Percentiles rank a stretch among this genome's conserved stretches.
These are phyloP conservation scores for Paraphaeosphaeria sporulosa DNA, from an alignment of 2,329 filamentous ascomycete species.

Conservation along the genomic window DNA sequence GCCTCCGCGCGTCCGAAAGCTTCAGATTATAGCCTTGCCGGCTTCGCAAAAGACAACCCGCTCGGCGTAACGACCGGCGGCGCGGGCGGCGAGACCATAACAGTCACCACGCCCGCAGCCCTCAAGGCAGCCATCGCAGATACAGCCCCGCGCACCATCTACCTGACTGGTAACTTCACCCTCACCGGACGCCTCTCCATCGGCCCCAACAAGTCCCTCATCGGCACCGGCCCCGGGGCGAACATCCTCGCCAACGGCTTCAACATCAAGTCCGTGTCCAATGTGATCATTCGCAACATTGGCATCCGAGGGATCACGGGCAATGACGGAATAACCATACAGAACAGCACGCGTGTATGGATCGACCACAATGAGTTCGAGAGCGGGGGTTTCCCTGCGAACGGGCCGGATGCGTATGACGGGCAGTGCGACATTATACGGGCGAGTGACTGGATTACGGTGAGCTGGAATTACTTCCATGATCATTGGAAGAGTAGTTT, in stretches of 20 bases:
- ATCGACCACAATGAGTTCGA: constrained; percentile 73
- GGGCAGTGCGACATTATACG: constrained; percentile 71
- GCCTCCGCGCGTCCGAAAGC: constrained; percentile 28
- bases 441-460: constrained; percentile 67
- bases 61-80: constrained; percentile 44
- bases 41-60: constrained; percentile 45
- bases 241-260: constrained; percentile 57
- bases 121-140: constrained; percentile 39
- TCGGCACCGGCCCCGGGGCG: constrained; percentile 53
- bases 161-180: constrained; percentile 52
- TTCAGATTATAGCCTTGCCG: constrained; percentile 38
- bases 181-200: constrained; percentile 53
- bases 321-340: constrained; percentile 66
- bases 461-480: constrained; percentile 61
- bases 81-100: constrained; percentile 35
- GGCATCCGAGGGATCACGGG: constrained; percentile 66
- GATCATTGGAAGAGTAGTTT: constrained; percentile 70
- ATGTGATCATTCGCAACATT: constrained; percentile 71
- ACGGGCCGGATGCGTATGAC: constrained; percentile 71
- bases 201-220: constrained; percentile 53
- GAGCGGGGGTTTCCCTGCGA: constrained; percentile 61
- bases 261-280: constrained; percentile 60
- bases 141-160: constrained; percentile 47
- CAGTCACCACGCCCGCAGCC: constrained; percentile 35
- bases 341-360: constrained; percentile 65